Percentiles rank a stretch among this genome's conserved stretches.
Conservation (phyloP, 2,329 filamentous ascomycete species). For the Colletotrichum tropicale region DNA sequence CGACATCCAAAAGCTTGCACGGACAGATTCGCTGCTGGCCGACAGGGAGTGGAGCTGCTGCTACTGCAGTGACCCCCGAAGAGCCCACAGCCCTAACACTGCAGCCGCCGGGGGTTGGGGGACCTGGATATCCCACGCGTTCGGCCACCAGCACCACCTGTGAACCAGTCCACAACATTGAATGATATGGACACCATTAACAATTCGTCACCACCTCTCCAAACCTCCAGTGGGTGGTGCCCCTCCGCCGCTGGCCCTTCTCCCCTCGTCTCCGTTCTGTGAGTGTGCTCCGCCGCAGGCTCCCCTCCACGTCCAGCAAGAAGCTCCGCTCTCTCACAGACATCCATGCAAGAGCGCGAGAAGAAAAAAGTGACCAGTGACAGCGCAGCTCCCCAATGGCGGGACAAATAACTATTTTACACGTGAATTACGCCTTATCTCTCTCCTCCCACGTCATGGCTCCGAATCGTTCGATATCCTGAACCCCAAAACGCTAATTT, state of each 20-base stretch:
- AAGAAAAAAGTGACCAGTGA: background rate
- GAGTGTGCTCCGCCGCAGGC: background rate
- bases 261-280: background rate
- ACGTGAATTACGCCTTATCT: constrained; percentile 19
- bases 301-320: background rate
- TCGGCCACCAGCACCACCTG: background rate
- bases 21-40: background rate
- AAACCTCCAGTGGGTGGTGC: background rate
- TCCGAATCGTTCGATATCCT: background rate
- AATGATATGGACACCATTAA: background rate
- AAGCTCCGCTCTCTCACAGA: background rate
- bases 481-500: background rate
- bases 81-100: background rate
- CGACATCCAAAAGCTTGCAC: background rate
- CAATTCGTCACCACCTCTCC: background rate
- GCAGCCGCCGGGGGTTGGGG: background rate
- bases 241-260: background rate
- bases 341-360: background rate
- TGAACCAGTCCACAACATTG: background rate
- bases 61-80: background rate
- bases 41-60: background rate
- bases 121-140: constrained; percentile 1
- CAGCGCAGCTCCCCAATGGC: background rate
- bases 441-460: constrained; percentile 6
- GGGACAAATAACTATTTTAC: constrained; percentile 19